Evolutionary conservation across 176 grass and related monocot genomes (phyloP).

Genomic region (Pharus latifolius): DNA sequence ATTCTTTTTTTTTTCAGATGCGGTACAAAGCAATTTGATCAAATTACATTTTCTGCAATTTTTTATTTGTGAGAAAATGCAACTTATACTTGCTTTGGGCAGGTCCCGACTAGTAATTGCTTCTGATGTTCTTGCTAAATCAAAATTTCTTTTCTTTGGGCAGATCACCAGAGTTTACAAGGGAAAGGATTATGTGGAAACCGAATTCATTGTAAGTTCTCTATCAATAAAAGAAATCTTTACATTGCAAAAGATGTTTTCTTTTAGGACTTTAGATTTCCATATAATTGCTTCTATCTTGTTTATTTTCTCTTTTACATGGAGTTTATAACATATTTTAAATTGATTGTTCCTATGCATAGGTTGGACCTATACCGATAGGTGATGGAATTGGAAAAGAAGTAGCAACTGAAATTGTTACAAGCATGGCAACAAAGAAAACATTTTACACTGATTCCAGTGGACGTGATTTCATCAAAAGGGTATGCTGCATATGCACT

Average conservation of each 20-base stretch:
- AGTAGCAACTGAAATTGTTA: constrained; percentile 67
- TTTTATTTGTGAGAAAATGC: too few species aligned
- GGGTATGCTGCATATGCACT: constrained; percentile 32
- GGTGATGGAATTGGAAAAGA: constrained; percentile 87
- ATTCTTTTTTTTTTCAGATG: too few species aligned
- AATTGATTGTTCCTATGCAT: constrained; percentile 16
- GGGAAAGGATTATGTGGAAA: constrained; percentile 80
- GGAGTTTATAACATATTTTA: constrained; percentile 10
- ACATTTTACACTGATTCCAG: constrained; percentile 90
- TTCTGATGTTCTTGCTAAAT: neutral
- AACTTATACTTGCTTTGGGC: too few species aligned
- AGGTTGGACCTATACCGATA: constrained; percentile 81
- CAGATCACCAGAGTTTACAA: constrained; percentile 86
- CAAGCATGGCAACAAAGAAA: constrained; percentile 72
- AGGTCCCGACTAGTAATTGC: neutral
- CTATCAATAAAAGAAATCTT: constrained; percentile 2
- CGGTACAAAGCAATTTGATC: too few species aligned
- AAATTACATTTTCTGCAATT: too few species aligned
- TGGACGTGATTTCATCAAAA: constrained; percentile 95
- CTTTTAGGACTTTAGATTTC: neutral
- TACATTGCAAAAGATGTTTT: constrained; percentile 5
- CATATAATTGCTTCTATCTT: neutral
- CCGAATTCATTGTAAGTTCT: constrained; percentile 71
- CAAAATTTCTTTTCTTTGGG: neutral
- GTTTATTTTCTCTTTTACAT: neutral